Percentiles rank a stretch among this genome's conserved stretches.
These are phyloP conservation scores for Parietichytrium sp. DNA, from an alignment of 108 stramenopile species.

Conservation along the genomic window DNA sequence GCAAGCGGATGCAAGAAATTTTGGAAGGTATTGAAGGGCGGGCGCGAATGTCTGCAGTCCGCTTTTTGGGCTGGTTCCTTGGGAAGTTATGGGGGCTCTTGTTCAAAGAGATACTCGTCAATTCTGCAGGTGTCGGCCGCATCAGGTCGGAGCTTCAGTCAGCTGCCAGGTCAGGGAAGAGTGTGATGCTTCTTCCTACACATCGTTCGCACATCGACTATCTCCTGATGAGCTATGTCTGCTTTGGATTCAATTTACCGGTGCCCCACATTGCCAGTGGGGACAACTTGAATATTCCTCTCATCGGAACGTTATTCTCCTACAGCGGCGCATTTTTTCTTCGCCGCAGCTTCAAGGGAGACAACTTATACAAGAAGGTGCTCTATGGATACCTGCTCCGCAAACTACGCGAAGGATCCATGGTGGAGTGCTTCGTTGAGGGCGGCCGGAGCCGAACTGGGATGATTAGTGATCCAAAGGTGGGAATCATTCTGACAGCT, in stretches of 20 bases:
- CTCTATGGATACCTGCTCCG: constrained; percentile 35
- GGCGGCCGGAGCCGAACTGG: constrained; percentile 32
- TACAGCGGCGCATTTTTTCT: constrained; percentile 25
- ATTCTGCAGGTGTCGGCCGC: neutral
- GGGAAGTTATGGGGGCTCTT: neutral
- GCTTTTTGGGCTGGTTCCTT: constrained; percentile 9
- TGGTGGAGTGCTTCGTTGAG: constrained; percentile 21
- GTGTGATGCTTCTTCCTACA: constrained; percentile 28
- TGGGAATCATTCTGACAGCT: constrained; percentile 15
- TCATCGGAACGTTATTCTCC: constrained; percentile 5
- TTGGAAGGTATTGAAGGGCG: constrained; percentile 10
- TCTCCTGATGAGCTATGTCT: neutral
- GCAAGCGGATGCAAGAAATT: constrained; percentile 34
- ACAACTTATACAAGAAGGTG: constrained; percentile 37
- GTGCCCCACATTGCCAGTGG: constrained; percentile 27
- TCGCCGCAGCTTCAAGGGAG: neutral
- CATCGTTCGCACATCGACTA: constrained; percentile 25
- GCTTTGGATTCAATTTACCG: constrained; percentile 25
- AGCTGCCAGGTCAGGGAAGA: neutral
- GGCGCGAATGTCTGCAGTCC: constrained; percentile 18
- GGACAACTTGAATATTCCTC: constrained; percentile 23
- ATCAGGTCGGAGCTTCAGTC: neutral
- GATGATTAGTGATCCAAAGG: constrained; percentile 31
- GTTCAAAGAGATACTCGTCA: neutral
- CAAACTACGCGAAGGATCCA: constrained; percentile 19